Base-by-base conservation (phyloP, 2,329 filamentous ascomycete genomes). In the Fusarium annulatum region DNA sequence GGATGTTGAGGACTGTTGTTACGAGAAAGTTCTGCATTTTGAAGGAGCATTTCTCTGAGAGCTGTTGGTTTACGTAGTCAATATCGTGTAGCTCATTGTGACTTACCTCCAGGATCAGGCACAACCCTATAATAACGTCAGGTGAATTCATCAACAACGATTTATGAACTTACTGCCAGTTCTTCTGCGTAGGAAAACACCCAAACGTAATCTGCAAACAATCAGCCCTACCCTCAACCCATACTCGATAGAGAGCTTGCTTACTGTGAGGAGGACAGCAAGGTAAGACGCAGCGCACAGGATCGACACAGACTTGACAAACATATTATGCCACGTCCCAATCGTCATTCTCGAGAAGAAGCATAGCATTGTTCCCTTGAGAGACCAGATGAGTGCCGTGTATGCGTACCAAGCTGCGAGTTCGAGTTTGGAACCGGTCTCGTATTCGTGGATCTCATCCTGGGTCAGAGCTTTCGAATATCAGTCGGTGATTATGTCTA, bases 391-490 rank as follows among this genome's bases (percentile, higher is more conserved):
- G 0, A 84, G 77, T 0, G 79, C 77, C 0, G 81, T 81, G 45
- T 84, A 84, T 11, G 77, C 77, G 34, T 83, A 85, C 84, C 83
- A 85, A 0, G 82, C 83, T 0, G 79, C 64, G 16, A 85, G 73
- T 53, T 85, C 75, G 10, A 83, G 73, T 26, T 82, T 83, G 0
- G 81, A 83, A 3, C 83, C 83, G n/a, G 74, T 61, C 0, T 61
- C 65, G 21, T 82, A 76, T 5, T 80, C 74, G 4, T 64, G 46
- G 8, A 82, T 73, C 11, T 84, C 80, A 1, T 61, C 49, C 0
- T 74, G 39, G 9, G 76, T 79, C 9, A 84, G 62, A 1, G 21
- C 74, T 78, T 30, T 28, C 1, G 6, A 4, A 1, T 19, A 9
- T 30, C 8, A 76, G 57, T 5, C 41, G 23, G 3, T 2, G 3